These are phyloP conservation scores for Hypomontagnella submonticulosa DNA, from an alignment of 495 filamentous ascomycete genomes.

Conservation along the genomic window DNA sequence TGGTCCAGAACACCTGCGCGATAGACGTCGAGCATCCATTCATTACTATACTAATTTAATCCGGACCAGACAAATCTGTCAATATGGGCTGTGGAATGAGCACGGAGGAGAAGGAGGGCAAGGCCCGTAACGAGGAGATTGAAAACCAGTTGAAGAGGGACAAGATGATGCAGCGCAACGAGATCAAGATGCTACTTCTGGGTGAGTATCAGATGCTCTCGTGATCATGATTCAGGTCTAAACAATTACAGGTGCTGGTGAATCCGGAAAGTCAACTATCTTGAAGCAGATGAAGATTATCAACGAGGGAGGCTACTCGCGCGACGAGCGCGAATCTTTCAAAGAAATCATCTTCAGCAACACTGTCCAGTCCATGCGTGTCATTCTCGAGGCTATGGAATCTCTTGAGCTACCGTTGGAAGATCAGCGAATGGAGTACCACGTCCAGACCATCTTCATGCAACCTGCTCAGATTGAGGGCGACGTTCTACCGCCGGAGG, in stretches of 20 bases:
- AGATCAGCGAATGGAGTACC: slow-evolving; percentile 88
- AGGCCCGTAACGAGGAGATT: slow-evolving; percentile 98
- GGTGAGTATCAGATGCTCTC: slow-evolving; percentile 67
- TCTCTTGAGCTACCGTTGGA: slow-evolving; percentile 89
- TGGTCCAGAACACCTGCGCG: slow-evolving; percentile 13
- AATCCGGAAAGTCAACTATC: slow-evolving; percentile 99
- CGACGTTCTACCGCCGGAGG: slow-evolving; percentile 92
- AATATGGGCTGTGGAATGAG: slow-evolving; percentile 99
- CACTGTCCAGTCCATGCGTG: slow-evolving; percentile 94
- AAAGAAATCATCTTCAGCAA: slow-evolving; percentile 99
- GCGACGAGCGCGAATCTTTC: slow-evolving; percentile 83
- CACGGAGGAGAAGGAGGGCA: slow-evolving; percentile 99
- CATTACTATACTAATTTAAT: slow-evolving; percentile 40
- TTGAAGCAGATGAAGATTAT: slow-evolving; percentile 99
- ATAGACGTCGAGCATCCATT: slow-evolving; percentile 17
- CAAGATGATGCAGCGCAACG: slow-evolving; percentile 93
- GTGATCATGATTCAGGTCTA: slow-evolving; percentile 32
- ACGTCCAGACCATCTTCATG: slow-evolving; percentile 96
- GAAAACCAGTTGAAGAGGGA: slow-evolving; percentile 97
- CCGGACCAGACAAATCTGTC: slow-evolving; percentile 53
- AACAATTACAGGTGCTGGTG: slow-evolving; percentile 83
- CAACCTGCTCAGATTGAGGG: slow-evolving; percentile 95
- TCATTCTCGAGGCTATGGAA: slow-evolving; percentile 96
- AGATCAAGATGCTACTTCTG: slow-evolving; percentile 99
- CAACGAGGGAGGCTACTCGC: slow-evolving; percentile 82